Evolutionary conservation across 768 basidiomycete genomes (phyloP).

Genomic region (Suillus occidentalis): DNA sequence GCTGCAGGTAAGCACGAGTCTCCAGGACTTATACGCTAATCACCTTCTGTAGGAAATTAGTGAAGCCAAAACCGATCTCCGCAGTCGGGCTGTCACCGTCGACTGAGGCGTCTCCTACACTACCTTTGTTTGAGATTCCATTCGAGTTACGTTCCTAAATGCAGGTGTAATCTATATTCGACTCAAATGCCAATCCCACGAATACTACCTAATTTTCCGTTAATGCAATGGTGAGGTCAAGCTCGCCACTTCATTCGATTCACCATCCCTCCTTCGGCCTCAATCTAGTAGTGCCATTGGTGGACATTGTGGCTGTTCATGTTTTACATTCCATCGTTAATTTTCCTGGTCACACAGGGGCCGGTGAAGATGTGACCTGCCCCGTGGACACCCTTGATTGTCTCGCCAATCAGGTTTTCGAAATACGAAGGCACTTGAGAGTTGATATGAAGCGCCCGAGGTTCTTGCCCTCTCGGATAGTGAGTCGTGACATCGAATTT

Average conservation of each 20-base stretch:
- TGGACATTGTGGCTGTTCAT: neutral
- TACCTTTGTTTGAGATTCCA: neutral
- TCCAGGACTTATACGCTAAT: neutral
- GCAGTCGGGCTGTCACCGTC: constrained; percentile 59
- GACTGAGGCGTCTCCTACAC: constrained; percentile 37
- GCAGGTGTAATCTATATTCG: neutral
- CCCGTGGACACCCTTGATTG: neutral
- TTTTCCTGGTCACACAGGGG: neutral
- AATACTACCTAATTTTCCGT: neutral
- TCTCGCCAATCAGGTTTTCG: too few species aligned
- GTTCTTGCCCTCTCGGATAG: too few species aligned
- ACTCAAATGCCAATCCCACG: neutral
- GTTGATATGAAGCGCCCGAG: too few species aligned
- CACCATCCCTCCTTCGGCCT: neutral
- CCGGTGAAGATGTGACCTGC: neutral
- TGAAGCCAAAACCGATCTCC: constrained; percentile 55
- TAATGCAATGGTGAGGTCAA: neutral
- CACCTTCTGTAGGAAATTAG: constrained; percentile 52
- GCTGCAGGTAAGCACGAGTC: constrained; percentile 46
- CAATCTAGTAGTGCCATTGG: neutral
- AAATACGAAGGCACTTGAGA: too few species aligned
- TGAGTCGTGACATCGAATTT: too few species aligned
- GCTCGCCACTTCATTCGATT: neutral
- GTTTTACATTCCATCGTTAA: neutral
- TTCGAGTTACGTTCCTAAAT: neutral